phyloP scores from a whole-genome alignment of 192 early-diverging fungal species.

The Coemansia asiatica region DNA sequence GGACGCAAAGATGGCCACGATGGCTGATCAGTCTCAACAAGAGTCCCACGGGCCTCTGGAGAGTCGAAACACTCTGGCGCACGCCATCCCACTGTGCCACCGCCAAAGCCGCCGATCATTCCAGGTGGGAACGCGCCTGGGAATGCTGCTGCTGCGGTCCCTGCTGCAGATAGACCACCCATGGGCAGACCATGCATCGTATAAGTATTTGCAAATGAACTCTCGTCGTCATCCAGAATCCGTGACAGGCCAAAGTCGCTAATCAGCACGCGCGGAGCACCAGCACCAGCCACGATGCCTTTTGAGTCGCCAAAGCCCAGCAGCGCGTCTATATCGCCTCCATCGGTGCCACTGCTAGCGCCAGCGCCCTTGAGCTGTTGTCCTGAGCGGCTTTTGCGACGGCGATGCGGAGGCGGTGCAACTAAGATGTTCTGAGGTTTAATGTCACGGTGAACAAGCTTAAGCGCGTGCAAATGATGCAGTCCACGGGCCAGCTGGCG shows the following conservation, averaged over 20 bases:
- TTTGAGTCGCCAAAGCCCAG: conserved; percentile 4
- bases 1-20: conserved; percentile 33
- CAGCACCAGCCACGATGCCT: conserved; percentile 28
- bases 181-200: conserved; percentile 56
- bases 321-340: neutral
- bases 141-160: neutral
- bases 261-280: conserved; percentile 73
- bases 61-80: conserved; percentile 84
- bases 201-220: conserved; percentile 90
- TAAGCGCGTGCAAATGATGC: conserved; percentile 84
- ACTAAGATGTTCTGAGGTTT: conserved; percentile 96
- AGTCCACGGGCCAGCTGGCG: conserved; percentile 85
- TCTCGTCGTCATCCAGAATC: conserved; percentile 90
- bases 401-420: conserved; percentile 59
- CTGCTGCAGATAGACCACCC: neutral
- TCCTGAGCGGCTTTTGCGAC: conserved; percentile 15
- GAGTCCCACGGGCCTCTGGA: conserved; percentile 30
- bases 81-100: conserved; percentile 95
- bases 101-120: conserved; percentile 56
- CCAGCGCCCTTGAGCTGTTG: neutral
- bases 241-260: conserved; percentile 98
- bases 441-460: conserved; percentile 98
- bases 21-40: conserved; percentile 11
- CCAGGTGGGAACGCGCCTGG: conserved; percentile 32
- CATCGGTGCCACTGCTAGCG: neutral